These are phyloP conservation scores for Nemania diffusa DNA, from an alignment of 2,329 filamentous ascomycete species.

Conservation along the genomic window DNA sequence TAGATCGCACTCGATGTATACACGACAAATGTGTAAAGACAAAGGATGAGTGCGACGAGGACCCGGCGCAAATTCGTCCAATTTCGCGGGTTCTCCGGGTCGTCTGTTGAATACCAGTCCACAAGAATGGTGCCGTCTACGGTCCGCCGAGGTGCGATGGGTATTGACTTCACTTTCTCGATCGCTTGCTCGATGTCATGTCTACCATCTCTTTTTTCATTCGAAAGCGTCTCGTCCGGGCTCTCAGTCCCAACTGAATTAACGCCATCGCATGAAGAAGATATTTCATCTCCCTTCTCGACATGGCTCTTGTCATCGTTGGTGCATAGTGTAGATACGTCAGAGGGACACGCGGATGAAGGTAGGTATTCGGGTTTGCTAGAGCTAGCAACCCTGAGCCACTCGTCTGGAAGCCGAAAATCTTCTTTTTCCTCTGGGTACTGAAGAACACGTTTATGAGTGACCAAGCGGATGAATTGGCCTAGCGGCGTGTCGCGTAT, in stretches of 20 bases:
- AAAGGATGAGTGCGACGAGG: conserved; percentile 58
- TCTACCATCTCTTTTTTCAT: conserved; percentile 42
- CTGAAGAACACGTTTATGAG: conserved; percentile 41
- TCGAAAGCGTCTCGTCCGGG: conserved; percentile 43
- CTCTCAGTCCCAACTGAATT: conserved; percentile 39
- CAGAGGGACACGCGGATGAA: conserved; percentile 29
- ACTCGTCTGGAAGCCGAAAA: conserved; percentile 41
- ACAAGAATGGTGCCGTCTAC: conserved; percentile 46
- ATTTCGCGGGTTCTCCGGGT: conserved; percentile 50
- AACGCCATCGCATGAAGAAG: conserved; percentile 31
- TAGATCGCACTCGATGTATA: conserved; percentile 66
- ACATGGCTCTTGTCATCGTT: conserved; percentile 42
- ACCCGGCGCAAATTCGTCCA: conserved; percentile 55
- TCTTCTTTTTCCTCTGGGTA: conserved; percentile 40
- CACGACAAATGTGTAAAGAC: conserved; percentile 69
- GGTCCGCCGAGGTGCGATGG: conserved; percentile 42
- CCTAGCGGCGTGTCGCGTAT: conserved; percentile 46
- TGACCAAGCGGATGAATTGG: conserved; percentile 46
- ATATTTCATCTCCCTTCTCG: conserved; percentile 32
- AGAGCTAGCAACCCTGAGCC: conserved; percentile 26
- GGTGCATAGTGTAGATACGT: conserved; percentile 29
- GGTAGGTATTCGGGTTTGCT: conserved; percentile 4
- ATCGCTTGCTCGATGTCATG: conserved; percentile 41
- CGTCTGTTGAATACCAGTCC: conserved; percentile 59
- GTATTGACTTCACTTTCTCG: conserved; percentile 45